A percentile compares a stretch with the other conserved stretches of the same genome.
phyloP scores from a whole-genome alignment of 768 basidiomycete species.

The Chalciporus pseudorubinellus region DNA sequence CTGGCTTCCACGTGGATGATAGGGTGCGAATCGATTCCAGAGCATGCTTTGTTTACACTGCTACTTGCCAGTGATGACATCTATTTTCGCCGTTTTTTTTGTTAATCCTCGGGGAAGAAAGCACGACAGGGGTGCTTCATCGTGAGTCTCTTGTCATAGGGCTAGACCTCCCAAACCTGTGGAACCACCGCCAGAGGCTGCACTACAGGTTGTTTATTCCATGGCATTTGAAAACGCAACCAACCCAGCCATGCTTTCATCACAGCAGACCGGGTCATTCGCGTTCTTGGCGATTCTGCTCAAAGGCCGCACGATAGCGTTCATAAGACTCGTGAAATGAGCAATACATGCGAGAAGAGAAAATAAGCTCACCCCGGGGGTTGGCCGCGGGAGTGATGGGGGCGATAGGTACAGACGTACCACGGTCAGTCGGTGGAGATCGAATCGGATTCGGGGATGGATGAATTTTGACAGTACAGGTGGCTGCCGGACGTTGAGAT shows the following conservation, averaged over 20 bases:
- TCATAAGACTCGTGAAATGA: slow-evolving; percentile 90
- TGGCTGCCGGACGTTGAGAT: slow-evolving; percentile 87
- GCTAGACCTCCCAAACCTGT: slow-evolving; percentile 32
- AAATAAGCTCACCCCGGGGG: slow-evolving; percentile 95
- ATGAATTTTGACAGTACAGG: slow-evolving; percentile 63
- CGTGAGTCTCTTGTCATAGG: slow-evolving; percentile 31
- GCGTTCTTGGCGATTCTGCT: slow-evolving; percentile 68
- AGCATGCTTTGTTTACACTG: no score
- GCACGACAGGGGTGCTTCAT: slow-evolving; percentile 24
- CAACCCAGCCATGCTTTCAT: slow-evolving; percentile 32
- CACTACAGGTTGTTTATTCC: slow-evolving; percentile 20
- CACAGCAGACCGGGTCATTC: slow-evolving; percentile 42
- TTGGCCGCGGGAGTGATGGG: slow-evolving; percentile 88
- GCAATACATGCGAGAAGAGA: slow-evolving; percentile 83
- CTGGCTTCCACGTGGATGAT: no score
- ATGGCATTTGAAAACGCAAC: slow-evolving; percentile 28
- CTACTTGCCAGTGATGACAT: no score
- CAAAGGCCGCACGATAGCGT: slow-evolving; percentile 85
- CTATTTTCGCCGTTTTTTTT: no score
- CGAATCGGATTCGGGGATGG: slow-evolving; percentile 36
- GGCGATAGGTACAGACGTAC: slow-evolving; percentile 44
- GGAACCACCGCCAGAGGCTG: slow-evolving; percentile 6
- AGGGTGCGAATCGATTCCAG: no score
- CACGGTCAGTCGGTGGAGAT: slow-evolving; percentile 37
- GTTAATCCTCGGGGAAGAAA: slow-evolving; percentile 26